Base-by-base conservation (phyloP, 2,329 filamentous ascomycete genomes). In the Fusarium burgessii region DNA sequence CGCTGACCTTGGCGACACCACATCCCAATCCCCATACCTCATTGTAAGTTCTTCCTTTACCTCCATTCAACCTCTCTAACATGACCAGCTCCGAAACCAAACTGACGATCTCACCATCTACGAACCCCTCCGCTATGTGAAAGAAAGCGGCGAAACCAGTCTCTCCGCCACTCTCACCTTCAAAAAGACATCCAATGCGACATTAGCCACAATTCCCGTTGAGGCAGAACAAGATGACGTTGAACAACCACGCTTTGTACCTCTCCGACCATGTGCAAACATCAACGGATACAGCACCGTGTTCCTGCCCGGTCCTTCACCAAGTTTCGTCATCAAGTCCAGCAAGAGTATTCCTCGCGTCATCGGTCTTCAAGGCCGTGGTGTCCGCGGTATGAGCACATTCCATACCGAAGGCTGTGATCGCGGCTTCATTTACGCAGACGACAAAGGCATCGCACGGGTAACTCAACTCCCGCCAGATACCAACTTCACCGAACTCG, bases 31-130 rank as follows among this genome's bases (percentile, higher is more conserved):
- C 5, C 94, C 95, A 10, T 93, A 97, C 78, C 84, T 99, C 23
- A 91, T 98, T 73, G 93, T 95, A 83, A 82, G 91, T 80, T 33
- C 23, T 5, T 29, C 17, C 5, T 6, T 18, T 4, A 2, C 17
- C 7, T 27, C 41, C 0, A 1, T 18, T 13, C 14, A 7, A 11
- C 7, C 33, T 43, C 9, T 50, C 67, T 67, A 11, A 66, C 33
- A 20, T 61, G 68, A 15, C 20, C 70, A 94, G 92, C 84, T 95
- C 32, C 92, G 95, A 54, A 93, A 93, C 51, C 86, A 88, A 13
- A 91, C 89, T 64, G 92, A 97, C 70, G 95, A 98, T 77, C 83
- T 98, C 36, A 92, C 92, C 14, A 87, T 98, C 47, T 99, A 98
- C 78, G 90, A 96, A 78, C 94, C 95, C 3, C 92, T 94, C 73